phyloP scores from a whole-genome alignment of 495 filamentous ascomycete genomes.

The Podospora pseudoanserina region DNA sequence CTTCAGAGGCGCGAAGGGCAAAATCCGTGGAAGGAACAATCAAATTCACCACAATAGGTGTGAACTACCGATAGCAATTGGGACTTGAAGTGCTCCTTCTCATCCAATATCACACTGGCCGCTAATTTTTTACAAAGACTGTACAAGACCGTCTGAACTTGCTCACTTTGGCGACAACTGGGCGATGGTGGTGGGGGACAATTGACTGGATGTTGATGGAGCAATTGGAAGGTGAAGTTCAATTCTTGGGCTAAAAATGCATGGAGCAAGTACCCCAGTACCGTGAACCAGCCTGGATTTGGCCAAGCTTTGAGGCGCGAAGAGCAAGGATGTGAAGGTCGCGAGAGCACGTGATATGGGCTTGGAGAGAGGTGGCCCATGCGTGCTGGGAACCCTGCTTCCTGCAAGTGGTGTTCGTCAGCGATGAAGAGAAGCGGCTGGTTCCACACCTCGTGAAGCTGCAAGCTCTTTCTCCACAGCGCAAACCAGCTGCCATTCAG shows the following conservation, averaged over 20 bases:
- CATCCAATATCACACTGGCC: background rate
- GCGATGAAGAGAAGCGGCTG: background rate
- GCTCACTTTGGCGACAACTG: background rate
- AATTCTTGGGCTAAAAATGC: background rate
- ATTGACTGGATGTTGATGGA: background rate
- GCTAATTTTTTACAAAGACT: background rate
- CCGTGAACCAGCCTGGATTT: background rate
- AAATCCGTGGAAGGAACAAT: background rate
- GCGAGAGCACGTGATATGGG: constrained; percentile 1
- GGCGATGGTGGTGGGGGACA: background rate
- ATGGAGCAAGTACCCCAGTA: background rate
- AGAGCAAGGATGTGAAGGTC: background rate
- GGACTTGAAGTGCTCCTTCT: background rate
- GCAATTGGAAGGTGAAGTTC: background rate
- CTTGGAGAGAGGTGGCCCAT: background rate
- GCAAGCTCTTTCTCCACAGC: constrained; percentile 20
- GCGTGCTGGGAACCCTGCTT: background rate
- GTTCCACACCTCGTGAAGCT: constrained; percentile 12
- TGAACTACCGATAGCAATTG: background rate
- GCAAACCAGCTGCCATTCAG: constrained; percentile 18
- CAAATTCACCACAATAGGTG: background rate
- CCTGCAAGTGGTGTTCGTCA: constrained; percentile 7
- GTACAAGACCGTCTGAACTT: background rate
- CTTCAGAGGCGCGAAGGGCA: background rate
- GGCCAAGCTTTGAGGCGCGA: background rate